Evolutionary conservation across 768 basidiomycete species (phyloP), one percentile per base, ranked within the genome.

Genomic region (Gloeopeniophorella convolvens): DNA sequence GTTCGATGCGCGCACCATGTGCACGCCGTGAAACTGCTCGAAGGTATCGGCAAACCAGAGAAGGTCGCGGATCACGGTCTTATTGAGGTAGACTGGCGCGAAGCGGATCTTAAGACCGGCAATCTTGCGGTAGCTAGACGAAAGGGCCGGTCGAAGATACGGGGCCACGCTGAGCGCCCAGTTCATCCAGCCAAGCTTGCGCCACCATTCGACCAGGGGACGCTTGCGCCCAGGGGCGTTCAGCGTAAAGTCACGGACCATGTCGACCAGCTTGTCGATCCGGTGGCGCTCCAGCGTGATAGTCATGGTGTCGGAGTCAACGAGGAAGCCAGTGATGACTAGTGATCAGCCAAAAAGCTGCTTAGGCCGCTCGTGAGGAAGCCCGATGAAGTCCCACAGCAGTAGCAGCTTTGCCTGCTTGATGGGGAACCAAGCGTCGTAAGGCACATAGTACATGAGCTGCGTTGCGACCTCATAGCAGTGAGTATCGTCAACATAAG

Each of bases 311-410:
- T 69, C 70, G 0, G 72, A 72, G 1, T 69, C 60, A 15, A 69
- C 24, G 6, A 68, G 62, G n/a, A 72, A 56, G 1, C 62, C 11
- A 42, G 4, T 66, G 62, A 2, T 69, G 68, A 1, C 54, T 3
- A 47, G 12, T 8, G 45, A 12, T 1, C 41, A n/a, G 0, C 70
- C 71, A n/a, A 16, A 67, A 0, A 70, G 8, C 52, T 76, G 75
- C 49, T 76, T 77, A 3, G 42, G 28, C 11, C 60, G 48, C 12
- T 70, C 63, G 55, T 75, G 71, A 0, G 70, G 71, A 10, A 73
- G 59, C n/a, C n/a, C n/a, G n/a, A n/a, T n/a, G n/a, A n/a, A n/a
- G n/a, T n/a, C n/a, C n/a, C n/a, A n/a, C n/a, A 75, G 63, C 2
- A 30, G 32, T 0, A 77, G 66, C 1, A 74, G 62, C 2, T 33